Conservation (phyloP, 208 protist genomes). For the Leishmania tropica region DNA sequence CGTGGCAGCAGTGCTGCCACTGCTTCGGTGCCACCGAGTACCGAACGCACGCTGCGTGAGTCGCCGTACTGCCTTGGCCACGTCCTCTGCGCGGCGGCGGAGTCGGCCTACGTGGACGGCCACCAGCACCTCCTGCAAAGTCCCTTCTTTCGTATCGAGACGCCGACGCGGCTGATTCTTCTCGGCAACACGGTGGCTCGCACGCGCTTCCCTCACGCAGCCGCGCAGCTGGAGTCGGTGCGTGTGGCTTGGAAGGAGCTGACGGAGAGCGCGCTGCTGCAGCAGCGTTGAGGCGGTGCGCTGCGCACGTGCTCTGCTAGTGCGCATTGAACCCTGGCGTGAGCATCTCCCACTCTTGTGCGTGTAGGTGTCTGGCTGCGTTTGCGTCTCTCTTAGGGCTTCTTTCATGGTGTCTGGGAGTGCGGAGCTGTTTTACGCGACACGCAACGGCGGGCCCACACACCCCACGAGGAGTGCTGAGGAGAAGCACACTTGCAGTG, state of each 20-base stretch:
- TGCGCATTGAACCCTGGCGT: neutral
- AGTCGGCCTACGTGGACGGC: slow-evolving; percentile 74
- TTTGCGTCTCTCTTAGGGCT: neutral
- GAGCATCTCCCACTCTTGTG: neutral
- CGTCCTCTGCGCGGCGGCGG: slow-evolving; percentile 43
- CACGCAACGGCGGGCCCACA: too few relatives aligned
- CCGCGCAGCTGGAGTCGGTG: slow-evolving; percentile 30
- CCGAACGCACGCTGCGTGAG: slow-evolving; percentile 52
- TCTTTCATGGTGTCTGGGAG: neutral
- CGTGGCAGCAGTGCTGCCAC: neutral
- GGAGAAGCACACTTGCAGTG: too few relatives aligned
- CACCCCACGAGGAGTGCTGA: too few relatives aligned
- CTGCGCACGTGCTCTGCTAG: neutral
- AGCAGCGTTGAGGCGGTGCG: neutral
- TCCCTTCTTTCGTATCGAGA: slow-evolving; percentile 71
- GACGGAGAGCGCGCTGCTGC: slow-evolving; percentile 22
- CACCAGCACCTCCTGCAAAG: slow-evolving; percentile 70
- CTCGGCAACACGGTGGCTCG: slow-evolving; percentile 52
- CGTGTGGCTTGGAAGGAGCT: slow-evolving; percentile 32
- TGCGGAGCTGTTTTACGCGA: neutral
- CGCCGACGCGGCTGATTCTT: slow-evolving; percentile 72
- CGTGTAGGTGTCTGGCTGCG: neutral
- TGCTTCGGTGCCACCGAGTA: slow-evolving; percentile 7
- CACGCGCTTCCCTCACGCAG: slow-evolving; percentile 24
- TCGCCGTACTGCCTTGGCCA: slow-evolving; percentile 56